These are phyloP conservation scores for Suhomyces chickasaworum DNA, from an alignment of 1,139 yeast species.

Conservation along the genomic window DNA sequence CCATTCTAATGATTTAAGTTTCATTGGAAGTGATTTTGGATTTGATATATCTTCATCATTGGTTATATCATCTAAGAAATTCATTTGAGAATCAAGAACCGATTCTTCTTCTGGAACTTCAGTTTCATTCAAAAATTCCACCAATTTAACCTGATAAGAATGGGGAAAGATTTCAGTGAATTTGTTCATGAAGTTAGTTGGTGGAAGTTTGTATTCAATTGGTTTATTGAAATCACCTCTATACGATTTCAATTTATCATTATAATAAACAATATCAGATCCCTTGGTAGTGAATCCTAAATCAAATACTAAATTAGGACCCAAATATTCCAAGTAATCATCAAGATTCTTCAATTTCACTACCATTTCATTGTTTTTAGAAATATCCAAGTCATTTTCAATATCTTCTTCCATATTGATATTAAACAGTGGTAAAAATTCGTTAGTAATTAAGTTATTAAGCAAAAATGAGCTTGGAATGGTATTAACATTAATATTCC, in stretches of 20 bases:
- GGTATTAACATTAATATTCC: constrained; percentile 61
- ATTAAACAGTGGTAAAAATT: constrained; percentile 25
- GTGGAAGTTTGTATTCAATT: constrained; percentile 14
- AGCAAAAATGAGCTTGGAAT: constrained; percentile 55
- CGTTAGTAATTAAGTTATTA: constrained; percentile 27
- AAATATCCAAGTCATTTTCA: constrained; percentile 34
- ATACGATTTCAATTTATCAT: constrained; percentile 2
- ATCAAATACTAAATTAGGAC: constrained; percentile 42
- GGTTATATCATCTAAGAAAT: constrained; percentile 43
- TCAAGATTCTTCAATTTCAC: constrained; percentile 30
- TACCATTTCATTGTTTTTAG: constrained; percentile 34
- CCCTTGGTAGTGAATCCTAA: constrained; percentile 30
- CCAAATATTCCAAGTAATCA: constrained; percentile 37
- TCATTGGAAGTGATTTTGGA: constrained; percentile 32
- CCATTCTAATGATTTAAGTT: constrained; percentile 38
- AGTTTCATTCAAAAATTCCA: constrained; percentile 35
- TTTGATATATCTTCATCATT: constrained; percentile 32
- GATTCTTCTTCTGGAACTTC: constrained; percentile 21
- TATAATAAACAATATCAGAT: constrained; percentile 17
- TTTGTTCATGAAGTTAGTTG: constrained; percentile 1
- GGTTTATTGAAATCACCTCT: background rate
- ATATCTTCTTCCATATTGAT: constrained; percentile 42
- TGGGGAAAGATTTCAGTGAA: constrained; percentile 36
- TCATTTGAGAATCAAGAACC: constrained; percentile 36
- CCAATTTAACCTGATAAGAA: constrained; percentile 34